phyloP scores from a whole-genome alignment of 2,329 filamentous ascomycete species.

The Alternaria arborescens region DNA sequence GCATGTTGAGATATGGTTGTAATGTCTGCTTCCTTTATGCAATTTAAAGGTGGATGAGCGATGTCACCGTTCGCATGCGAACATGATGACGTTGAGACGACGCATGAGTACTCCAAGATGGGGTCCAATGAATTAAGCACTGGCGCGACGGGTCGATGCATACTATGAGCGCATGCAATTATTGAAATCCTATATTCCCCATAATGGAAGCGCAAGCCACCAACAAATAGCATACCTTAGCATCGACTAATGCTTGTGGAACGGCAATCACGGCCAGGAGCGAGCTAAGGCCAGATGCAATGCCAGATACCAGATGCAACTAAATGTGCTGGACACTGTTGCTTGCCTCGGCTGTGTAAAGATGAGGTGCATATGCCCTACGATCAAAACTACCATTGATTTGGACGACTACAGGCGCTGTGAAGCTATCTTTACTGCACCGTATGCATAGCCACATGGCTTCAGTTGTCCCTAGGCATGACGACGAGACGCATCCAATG shows the following conservation, averaged over 20 bases:
- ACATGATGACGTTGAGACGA: slow-evolving; percentile 44
- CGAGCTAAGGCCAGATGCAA: background rate
- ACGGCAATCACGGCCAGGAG: background rate
- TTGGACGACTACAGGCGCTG: background rate
- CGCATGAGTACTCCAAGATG: slow-evolving; percentile 18
- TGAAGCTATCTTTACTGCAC: background rate
- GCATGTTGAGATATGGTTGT: slow-evolving; percentile 31
- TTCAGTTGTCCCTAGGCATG: background rate
- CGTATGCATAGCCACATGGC: background rate
- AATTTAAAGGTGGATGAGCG: slow-evolving; percentile 10
- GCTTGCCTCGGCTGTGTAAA: background rate
- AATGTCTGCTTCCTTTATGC: slow-evolving; percentile 22
- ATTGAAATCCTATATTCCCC: background rate
- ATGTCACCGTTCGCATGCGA: slow-evolving; percentile 28
- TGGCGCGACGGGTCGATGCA: slow-evolving; percentile 1
- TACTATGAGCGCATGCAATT: slow-evolving; percentile 1
- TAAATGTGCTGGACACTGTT: background rate
- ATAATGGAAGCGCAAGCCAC: background rate
- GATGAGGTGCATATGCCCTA: background rate
- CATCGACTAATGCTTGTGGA: background rate
- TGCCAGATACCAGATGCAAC: background rate
- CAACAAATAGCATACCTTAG: background rate
- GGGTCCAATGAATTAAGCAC: slow-evolving; percentile 14
- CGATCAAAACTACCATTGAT: background rate
- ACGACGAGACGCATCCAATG: background rate